Evolutionary conservation across 768 basidiomycete genomes (phyloP).

Genomic region (Boletus reticuloceps): DNA sequence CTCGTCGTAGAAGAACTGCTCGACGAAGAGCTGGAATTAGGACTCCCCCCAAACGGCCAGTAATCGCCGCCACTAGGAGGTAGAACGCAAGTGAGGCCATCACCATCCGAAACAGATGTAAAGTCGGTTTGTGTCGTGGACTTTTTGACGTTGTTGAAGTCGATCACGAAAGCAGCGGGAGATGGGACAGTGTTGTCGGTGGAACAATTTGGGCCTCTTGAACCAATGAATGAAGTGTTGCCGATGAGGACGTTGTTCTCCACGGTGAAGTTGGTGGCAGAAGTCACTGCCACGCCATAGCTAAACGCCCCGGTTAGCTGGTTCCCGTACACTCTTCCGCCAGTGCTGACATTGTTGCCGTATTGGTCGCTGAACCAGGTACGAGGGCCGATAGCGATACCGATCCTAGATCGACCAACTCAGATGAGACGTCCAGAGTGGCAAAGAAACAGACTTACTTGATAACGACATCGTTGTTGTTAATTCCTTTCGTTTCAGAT

Average conservation of each 20-base stretch:
- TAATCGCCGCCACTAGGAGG: conserved; percentile 67
- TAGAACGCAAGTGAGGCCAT: conserved; percentile 62
- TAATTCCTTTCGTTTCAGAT: conserved; percentile 49
- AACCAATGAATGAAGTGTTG: conserved; percentile 75
- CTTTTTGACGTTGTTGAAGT: conserved; percentile 38
- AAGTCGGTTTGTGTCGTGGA: conserved; percentile 55
- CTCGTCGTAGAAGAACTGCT: conserved; percentile 15
- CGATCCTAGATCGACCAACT: conserved; percentile 53
- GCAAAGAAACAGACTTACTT: conserved; percentile 47
- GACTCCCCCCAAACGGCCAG: conserved; percentile 68
- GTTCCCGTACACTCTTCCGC: conserved; percentile 59
- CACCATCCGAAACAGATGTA: conserved; percentile 46
- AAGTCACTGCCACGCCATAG: conserved; percentile 66
- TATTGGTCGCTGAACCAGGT: conserved; percentile 69
- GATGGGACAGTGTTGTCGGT: conserved; percentile 45
- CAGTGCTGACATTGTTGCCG: conserved; percentile 50
- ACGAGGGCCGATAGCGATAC: conserved; percentile 75
- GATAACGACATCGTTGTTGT: conserved; percentile 59
- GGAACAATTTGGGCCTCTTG: conserved; percentile 63
- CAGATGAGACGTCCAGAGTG: conserved; percentile 1
- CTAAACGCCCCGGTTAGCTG: conserved; percentile 65
- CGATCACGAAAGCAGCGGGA: conserved; percentile 60
- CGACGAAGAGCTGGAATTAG: conserved; percentile 28
- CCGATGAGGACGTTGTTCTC: conserved; percentile 57
- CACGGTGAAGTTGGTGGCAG: conserved; percentile 65